phyloP scores from a whole-genome alignment of 2,329 filamentous ascomycete species.

The Pseudocercospora ulei region DNA sequence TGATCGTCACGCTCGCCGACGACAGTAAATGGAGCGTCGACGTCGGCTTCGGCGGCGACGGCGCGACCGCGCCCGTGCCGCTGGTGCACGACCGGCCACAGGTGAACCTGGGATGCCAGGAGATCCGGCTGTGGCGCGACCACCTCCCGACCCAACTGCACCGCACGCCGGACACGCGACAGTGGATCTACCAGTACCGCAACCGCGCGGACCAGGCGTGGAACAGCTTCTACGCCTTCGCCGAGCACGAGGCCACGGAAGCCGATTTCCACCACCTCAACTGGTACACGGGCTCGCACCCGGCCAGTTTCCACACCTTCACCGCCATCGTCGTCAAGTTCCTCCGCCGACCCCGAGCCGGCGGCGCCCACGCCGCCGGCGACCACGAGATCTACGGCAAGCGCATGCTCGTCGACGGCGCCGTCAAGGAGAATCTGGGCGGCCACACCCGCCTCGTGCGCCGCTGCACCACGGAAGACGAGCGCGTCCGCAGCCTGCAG shows the following conservation, averaged over 20 bases:
- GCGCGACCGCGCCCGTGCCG: conserved; percentile 49
- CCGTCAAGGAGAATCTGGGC: conserved; percentile 40
- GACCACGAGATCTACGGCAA: conserved; percentile 34
- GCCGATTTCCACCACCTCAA: conserved; percentile 54
- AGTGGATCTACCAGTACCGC: conserved; percentile 40
- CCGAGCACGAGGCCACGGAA: conserved; percentile 52
- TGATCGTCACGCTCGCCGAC: conserved; percentile 40
- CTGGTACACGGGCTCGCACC: conserved; percentile 43
- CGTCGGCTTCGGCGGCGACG: conserved; percentile 56
- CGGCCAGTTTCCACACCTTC: conserved; percentile 46
- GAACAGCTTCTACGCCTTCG: conserved; percentile 55
- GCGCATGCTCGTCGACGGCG: conserved; percentile 38
- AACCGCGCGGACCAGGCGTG: conserved; percentile 42
- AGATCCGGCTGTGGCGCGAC: conserved; percentile 22
- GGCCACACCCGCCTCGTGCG: conserved; percentile 39
- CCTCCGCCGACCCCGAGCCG: conserved; percentile 21
- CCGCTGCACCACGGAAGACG: conserved; percentile 37
- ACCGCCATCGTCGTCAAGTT: conserved; percentile 48
- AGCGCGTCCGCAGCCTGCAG: conserved; percentile 37
- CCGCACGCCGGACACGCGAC: conserved; percentile 31
- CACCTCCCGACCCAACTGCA: conserved; percentile 23
- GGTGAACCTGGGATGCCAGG: conserved; percentile 23
- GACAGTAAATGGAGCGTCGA: conserved; percentile 49
- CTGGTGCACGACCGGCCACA: conserved; percentile 43
- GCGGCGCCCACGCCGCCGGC: not conserved